A percentile compares a stretch with the other conserved stretches of the same genome.
These are phyloP conservation scores for Fusarium keratoplasticum DNA, from an alignment of 2,329 filamentous ascomycete genomes.

Conservation along the genomic window DNA sequence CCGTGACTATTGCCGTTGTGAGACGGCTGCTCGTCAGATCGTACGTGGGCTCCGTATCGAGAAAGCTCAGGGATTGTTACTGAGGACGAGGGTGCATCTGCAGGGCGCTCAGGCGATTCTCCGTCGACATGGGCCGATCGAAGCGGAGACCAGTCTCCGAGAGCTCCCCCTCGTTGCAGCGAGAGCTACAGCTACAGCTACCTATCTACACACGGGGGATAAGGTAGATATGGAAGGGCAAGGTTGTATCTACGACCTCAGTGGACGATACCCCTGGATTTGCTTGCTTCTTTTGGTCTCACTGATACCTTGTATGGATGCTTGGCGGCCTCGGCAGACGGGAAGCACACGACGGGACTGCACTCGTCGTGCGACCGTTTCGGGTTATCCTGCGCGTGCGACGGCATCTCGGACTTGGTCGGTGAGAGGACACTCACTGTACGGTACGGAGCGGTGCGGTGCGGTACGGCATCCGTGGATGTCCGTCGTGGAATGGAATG, in stretches of 20 bases:
- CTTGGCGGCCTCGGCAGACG: not conserved
- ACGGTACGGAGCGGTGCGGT: not conserved
- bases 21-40: constrained; percentile 10
- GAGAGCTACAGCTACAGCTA: not conserved
- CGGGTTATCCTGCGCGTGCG: not conserved
- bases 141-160: constrained; percentile 30
- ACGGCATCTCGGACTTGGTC: constrained; percentile 7
- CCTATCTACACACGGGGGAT: not conserved
- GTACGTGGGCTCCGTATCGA: constrained; percentile 21
- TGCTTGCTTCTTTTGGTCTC: not conserved
- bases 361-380: constrained; percentile 1
- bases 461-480: not conserved
- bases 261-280: not conserved
- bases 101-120: constrained; percentile 43
- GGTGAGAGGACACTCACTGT: constrained; percentile 5
- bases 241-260: not conserved
- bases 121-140: constrained; percentile 41
- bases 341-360: constrained; percentile 1
- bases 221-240: not conserved
- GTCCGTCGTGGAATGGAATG: constrained; percentile 19
- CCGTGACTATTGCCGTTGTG: not conserved
- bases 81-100: constrained; percentile 27
- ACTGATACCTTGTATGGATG: not conserved
- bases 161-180: constrained; percentile 3
- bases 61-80: constrained; percentile 14